Evolutionary conservation across 805 yeast genomes (phyloP), one percentile per base, ranked within the genome.

Genomic region (Jamesozyma jinghongensis): DNA sequence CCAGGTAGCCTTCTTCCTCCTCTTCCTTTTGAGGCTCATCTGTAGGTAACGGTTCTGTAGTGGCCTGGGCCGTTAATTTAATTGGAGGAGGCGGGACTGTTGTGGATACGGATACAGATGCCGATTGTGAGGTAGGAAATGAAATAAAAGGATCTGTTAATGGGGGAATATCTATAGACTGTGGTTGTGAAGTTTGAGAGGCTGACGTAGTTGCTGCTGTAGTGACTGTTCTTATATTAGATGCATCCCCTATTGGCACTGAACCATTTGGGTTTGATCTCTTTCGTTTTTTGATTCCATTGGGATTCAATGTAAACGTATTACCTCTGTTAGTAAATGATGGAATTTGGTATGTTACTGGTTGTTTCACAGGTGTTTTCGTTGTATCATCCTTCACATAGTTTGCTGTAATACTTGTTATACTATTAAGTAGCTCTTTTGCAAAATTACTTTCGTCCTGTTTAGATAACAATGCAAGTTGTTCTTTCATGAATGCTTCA

Each of bases 271-370:
- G 26, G 10, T 22, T 22, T 6, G 10, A 22, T 34, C 43, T 46
- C 34, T 45, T 52, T 8, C 63, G 46, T 34, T 51, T 52, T 40
- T 59, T 60, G 16, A 60, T 54, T 3, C 61, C 62, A 31, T 57
- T 56, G 2, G 65, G 63, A 43, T 60, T 56, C 40, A 60, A 36
- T 10, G 54, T 53, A 34, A 60, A 60, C 4, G 58, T 40, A 8
- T 41, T 44, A 14, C 36, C 37, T 32, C 37, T 37, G 19, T 32
- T 37, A 35, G 43, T 40, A 25, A 41, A 37, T 12, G 40, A 33
- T 7, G 40, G 37, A 14, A 37, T 19, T 7, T 26, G 32, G 11
- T 20, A 29, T 10, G 16, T n/a, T 16, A 32, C 20, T n/a, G 29
- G 31, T 16, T 19, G 16, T 28, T 28, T 28, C 5, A 17, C 11